Evolutionary conservation across 306 rosid genomes (phyloP).

Genomic region (Trifolium dubium): DNA sequence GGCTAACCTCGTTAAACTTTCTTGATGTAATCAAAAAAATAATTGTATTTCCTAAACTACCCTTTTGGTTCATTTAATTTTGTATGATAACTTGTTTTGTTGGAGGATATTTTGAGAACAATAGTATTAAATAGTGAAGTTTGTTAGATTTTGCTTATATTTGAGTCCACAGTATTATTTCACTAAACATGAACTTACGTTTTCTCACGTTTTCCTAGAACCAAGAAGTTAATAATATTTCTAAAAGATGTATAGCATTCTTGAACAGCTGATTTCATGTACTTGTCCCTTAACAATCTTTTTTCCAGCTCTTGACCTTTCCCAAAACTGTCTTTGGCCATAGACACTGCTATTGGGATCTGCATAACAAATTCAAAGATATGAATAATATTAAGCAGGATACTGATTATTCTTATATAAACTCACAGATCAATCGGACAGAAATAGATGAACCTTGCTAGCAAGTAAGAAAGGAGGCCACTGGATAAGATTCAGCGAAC

Average conservation of each 20-base stretch:
- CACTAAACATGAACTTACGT: slow-evolving; percentile 51
- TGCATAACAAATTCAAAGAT: slow-evolving; percentile 39
- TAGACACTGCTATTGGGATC: slow-evolving; percentile 95
- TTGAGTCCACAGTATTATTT: slow-evolving; percentile 1
- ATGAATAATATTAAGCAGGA: slow-evolving; percentile 35
- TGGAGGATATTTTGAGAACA: slow-evolving; percentile 5
- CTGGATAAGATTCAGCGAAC: slow-evolving; percentile 67
- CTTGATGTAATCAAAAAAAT: neutral
- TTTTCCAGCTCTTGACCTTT: slow-evolving; percentile 78
- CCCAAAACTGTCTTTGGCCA: slow-evolving; percentile 87
- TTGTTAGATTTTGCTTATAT: neutral
- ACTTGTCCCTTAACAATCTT: slow-evolving; percentile 66
- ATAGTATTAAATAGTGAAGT: neutral
- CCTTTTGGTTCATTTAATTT: neutral
- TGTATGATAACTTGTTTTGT: neutral
- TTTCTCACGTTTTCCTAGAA: slow-evolving; percentile 77
- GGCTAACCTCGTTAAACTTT: neutral
- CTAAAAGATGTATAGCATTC: slow-evolving; percentile 85
- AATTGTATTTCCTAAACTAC: slow-evolving; percentile 5
- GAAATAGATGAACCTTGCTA: slow-evolving; percentile 72
- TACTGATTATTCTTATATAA: slow-evolving; percentile 18
- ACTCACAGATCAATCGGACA: slow-evolving; percentile 35
- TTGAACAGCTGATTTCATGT: slow-evolving; percentile 81
- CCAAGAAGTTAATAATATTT: slow-evolving; percentile 70
- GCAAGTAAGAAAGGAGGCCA: slow-evolving; percentile 99